Evolutionary conservation across 805 yeast species (phyloP), one percentile per base, ranked within the genome.

Genomic region (Metschnikowia similis): DNA sequence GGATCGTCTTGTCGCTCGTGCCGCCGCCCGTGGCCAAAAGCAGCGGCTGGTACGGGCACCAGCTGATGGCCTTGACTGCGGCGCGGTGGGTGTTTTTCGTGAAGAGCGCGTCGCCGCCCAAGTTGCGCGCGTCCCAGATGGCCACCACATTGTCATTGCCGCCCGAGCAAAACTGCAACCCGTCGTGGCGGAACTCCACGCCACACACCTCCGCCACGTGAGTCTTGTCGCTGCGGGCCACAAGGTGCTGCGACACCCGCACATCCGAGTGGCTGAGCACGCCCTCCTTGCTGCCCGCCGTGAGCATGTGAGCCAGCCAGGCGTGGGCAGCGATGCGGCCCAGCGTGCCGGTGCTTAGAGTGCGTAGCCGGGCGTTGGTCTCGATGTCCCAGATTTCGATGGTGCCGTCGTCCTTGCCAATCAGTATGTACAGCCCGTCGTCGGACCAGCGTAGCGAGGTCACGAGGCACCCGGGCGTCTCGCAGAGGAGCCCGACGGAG

Each of bases 11-110:
- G 68, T 94, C 97, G 31, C 87, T 80, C 10, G 96, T 85, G 13
- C 99, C 99, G 47, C 99, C 99, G 6, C 98, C 99, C 3, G 97
- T 86, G n/a, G 97, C 97, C 47, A 92, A 74, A 48, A 91, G 68
- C 52, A 87, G 85, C 30, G 71, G 72, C 58, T 89, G 92, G 65
- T 85, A 85, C 1, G 98, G 98, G 63, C 96, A 87, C 97, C 97
- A 92, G 8, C 92, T 83, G 44, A 94, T 66, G 1, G 98, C 97
- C 68, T 94, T 94, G 5, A 92, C 96, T 0, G 98, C 98, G 0
- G 98, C 97, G 30, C 81, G 84, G 68, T 92, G 99, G 48, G 82
- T 81, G 14, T 85, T 79, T 64, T 90, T 88, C 11, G 84, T 75
- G 65, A 84, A 88, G 54, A 83, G 78, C 2, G 98, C 96, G 29